Evolutionary conservation across 169 alveolate species (phyloP).

Genomic region (Perkinsus marinus): DNA sequence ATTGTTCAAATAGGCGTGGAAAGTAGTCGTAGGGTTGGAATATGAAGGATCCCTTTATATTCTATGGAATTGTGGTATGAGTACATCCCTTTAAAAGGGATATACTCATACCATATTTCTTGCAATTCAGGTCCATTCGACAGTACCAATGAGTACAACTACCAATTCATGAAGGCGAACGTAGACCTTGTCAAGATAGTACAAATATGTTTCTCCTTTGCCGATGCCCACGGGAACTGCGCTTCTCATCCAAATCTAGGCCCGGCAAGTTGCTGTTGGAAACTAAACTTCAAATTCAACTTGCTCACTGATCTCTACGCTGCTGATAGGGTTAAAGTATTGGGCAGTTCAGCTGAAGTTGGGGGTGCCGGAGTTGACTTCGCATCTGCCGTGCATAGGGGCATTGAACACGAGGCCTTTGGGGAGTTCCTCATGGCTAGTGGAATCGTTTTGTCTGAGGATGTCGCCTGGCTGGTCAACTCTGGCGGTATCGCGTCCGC

Average conservation of each 20-base stretch:
- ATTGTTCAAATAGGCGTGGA: too few relatives aligned
- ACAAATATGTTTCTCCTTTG: slow-evolving; percentile 50
- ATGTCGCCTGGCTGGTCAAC: slow-evolving; percentile 53
- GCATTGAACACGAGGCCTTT: slow-evolving; percentile 41
- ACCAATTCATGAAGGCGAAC: slow-evolving; percentile 42
- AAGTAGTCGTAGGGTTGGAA: too few relatives aligned
- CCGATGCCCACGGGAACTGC: slow-evolving; percentile 38
- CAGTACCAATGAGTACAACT: slow-evolving; percentile 13
- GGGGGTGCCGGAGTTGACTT: slow-evolving; percentile 50
- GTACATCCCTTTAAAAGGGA: too few relatives aligned
- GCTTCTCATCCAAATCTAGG: slow-evolving; percentile 16
- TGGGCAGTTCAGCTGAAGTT: slow-evolving; percentile 29
- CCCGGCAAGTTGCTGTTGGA: slow-evolving; percentile 43
- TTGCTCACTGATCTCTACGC: slow-evolving; percentile 14
- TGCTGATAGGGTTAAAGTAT: slow-evolving; percentile 33
- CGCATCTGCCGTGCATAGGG: slow-evolving; percentile 28
- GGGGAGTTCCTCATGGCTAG: slow-evolving; percentile 49
- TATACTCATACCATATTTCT: neutral
- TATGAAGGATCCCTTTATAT: too few relatives aligned
- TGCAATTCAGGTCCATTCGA: neutral
- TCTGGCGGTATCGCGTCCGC: slow-evolving; percentile 67
- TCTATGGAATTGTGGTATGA: neutral
- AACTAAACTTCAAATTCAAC: slow-evolving; percentile 53
- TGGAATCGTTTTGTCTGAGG: slow-evolving; percentile 54
- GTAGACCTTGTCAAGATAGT: slow-evolving; percentile 53